Evolutionary conservation across 2,329 filamentous ascomycete species (phyloP).

Genomic region (Ascochyta rabiei): DNA sequence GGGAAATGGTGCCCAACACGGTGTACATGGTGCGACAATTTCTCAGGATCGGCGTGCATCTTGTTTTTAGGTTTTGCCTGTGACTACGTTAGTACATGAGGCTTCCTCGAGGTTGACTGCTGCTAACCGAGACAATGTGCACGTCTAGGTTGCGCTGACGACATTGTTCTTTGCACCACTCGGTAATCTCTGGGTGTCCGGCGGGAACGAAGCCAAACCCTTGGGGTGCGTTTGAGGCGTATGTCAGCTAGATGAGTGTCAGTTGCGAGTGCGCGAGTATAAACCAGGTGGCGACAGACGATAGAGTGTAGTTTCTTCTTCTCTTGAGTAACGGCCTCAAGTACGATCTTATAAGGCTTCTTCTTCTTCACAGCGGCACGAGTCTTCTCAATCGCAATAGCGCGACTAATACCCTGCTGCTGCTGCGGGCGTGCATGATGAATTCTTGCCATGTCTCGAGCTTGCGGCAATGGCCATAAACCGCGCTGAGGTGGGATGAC

Average conservation of each 20-base stretch:
- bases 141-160: constrained; percentile 60
- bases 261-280: constrained; percentile 29
- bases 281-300: constrained; percentile 42
- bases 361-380: constrained; percentile 41
- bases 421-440: constrained; percentile 29
- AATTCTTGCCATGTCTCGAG: constrained; percentile 35
- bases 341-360: constrained; percentile 63
- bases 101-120: not conserved
- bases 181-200: constrained; percentile 65
- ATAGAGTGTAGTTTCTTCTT: constrained; percentile 64
- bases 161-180: constrained; percentile 63
- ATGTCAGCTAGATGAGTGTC: constrained; percentile 58
- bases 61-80: constrained; percentile 55
- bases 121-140: constrained; percentile 65
- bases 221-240: constrained; percentile 59
- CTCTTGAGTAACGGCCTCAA: constrained; percentile 63
- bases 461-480: constrained; percentile 20
- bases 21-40: constrained; percentile 65
- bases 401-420: constrained; percentile 25
- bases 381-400: constrained; percentile 29
- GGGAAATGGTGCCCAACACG: constrained; percentile 69
- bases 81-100: constrained; percentile 17
- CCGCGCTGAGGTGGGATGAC: constrained; percentile 12
- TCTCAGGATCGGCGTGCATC: constrained; percentile 56
- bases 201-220: constrained; percentile 68